phyloP scores from a whole-genome alignment of 768 basidiomycete species.

The Trametes cinnabarina region DNA sequence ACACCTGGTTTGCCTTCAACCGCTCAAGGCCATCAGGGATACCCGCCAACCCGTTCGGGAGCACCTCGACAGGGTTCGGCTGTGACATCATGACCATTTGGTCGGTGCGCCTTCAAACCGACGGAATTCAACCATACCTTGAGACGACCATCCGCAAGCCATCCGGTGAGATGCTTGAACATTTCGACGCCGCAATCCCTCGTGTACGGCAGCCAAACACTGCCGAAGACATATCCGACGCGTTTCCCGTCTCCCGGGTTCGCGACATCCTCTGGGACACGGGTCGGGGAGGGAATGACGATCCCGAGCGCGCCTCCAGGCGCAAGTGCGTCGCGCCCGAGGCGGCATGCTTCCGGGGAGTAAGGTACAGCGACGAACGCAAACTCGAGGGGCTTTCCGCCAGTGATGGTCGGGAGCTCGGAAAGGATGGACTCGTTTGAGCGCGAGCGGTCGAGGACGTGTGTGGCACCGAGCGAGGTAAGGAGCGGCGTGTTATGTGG shows the following conservation, averaged over 20 bases:
- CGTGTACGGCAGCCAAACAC: constrained; percentile 4
- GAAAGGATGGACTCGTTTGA: constrained; percentile 11
- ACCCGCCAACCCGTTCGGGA: constrained; percentile 42
- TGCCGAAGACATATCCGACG: constrained; percentile 14
- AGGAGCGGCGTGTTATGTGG: constrained; percentile 11
- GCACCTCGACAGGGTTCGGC: constrained; percentile 44
- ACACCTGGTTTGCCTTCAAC: constrained; percentile 39
- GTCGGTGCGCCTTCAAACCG: too few species aligned
- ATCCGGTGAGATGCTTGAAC: constrained; percentile 18
- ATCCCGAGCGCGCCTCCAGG: constrained; percentile 22
- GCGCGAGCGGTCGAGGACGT: constrained; percentile 27
- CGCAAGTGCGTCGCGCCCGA: constrained; percentile 24
- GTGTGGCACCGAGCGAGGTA: constrained; percentile 19
- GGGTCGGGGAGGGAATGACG: background rate
- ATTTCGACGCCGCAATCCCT: constrained; percentile 11
- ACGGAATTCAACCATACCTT: constrained; percentile 18
- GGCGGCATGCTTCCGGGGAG: constrained; percentile 9
- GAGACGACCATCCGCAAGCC: constrained; percentile 21
- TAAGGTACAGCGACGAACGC: constrained; percentile 24
- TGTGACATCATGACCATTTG: too few species aligned
- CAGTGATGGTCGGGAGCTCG: constrained; percentile 20
- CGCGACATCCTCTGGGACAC: background rate
- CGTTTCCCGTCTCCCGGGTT: constrained; percentile 19
- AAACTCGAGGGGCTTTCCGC: constrained; percentile 19
- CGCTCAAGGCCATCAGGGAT: constrained; percentile 42